A percentile compares a stretch with the other conserved stretches of the same genome.
phyloP scores from a whole-genome alignment of 2,329 filamentous ascomycete species.

The Stenocarpella maydis region DNA sequence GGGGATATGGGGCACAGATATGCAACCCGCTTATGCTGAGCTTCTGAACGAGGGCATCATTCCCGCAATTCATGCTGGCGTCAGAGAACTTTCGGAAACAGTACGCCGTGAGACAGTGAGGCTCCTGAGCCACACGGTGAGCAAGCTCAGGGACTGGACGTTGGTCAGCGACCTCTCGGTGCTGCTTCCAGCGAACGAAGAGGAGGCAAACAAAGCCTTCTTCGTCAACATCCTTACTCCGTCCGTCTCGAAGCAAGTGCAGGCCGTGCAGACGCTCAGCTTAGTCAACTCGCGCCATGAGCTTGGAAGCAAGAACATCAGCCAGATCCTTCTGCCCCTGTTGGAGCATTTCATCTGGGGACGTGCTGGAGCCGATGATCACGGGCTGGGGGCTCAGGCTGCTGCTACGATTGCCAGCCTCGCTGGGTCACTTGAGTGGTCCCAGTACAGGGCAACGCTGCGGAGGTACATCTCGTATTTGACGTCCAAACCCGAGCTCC shows the following conservation, averaged over 20 bases:
- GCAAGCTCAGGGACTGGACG: conserved; percentile 72
- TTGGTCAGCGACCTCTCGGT: conserved; percentile 77
- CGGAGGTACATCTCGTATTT: conserved; percentile 86
- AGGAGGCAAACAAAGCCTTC: conserved; percentile 77
- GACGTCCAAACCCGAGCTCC: conserved; percentile 78
- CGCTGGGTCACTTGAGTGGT: conserved; percentile 83
- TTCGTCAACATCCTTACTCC: conserved; percentile 94
- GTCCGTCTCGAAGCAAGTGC: conserved; percentile 83
- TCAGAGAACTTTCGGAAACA: conserved; percentile 81
- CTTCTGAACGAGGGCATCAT: conserved; percentile 73
- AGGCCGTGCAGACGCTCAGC: conserved; percentile 81
- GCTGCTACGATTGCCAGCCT: conserved; percentile 81
- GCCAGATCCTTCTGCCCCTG: conserved; percentile 87
- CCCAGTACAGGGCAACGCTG: conserved; percentile 85
- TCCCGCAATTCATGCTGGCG: conserved; percentile 78
- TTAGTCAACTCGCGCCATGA: conserved; percentile 69
- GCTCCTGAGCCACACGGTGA: conserved; percentile 81
- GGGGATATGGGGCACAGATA: conserved; percentile 49
- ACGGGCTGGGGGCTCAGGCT: conserved; percentile 86
- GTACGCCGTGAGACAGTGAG: conserved; percentile 84
- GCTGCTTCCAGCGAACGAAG: conserved; percentile 68
- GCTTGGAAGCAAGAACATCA: conserved; percentile 79
- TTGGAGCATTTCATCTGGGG: conserved; percentile 95
- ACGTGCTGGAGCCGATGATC: conserved; percentile 76
- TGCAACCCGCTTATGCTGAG: conserved; percentile 59